Conservation (phyloP, 2,329 filamentous ascomycete species). For the Cephalotrichum gorgonifer region DNA sequence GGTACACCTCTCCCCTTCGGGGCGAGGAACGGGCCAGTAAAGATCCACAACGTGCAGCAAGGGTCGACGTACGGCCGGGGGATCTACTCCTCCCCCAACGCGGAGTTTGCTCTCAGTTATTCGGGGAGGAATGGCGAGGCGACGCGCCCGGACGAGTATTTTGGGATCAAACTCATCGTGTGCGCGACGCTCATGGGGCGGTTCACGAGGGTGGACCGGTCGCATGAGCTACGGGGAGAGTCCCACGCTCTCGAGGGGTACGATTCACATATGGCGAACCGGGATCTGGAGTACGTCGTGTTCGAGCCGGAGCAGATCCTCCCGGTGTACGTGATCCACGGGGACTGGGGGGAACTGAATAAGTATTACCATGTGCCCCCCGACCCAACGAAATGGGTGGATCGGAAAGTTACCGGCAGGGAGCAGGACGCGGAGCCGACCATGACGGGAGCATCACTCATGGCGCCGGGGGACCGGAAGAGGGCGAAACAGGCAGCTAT, state of each 20-base stretch:
- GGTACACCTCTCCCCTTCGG: constrained; percentile 11
- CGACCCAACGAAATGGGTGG: constrained; percentile 8
- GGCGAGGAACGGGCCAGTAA: not conserved
- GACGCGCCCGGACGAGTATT: constrained; percentile 19
- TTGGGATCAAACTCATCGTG: constrained; percentile 29
- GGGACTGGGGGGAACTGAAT: constrained; percentile 26
- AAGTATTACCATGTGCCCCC: constrained; percentile 13
- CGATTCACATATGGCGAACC: constrained; percentile 27
- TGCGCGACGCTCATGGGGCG: constrained; percentile 36
- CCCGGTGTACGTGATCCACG: constrained; percentile 33
- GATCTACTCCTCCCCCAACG: constrained; percentile 32
- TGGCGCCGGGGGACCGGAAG: constrained; percentile 22
- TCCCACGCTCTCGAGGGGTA: constrained; percentile 15
- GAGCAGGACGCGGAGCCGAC: not conserved
- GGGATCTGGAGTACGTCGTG: constrained; percentile 28
- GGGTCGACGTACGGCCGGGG: constrained; percentile 28
- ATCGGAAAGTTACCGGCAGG: not conserved
- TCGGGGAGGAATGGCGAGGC: constrained; percentile 16
- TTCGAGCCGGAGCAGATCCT: constrained; percentile 30
- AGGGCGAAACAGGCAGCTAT: constrained; percentile 24
- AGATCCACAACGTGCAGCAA: constrained; percentile 17
- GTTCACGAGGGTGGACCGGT: constrained; percentile 16
- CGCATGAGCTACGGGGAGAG: constrained; percentile 17
- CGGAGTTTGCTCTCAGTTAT: constrained; percentile 26
- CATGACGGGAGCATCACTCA: not conserved